phyloP scores from a whole-genome alignment of 805 yeast genomes.

The Saccharomycopsis vini region DNA sequence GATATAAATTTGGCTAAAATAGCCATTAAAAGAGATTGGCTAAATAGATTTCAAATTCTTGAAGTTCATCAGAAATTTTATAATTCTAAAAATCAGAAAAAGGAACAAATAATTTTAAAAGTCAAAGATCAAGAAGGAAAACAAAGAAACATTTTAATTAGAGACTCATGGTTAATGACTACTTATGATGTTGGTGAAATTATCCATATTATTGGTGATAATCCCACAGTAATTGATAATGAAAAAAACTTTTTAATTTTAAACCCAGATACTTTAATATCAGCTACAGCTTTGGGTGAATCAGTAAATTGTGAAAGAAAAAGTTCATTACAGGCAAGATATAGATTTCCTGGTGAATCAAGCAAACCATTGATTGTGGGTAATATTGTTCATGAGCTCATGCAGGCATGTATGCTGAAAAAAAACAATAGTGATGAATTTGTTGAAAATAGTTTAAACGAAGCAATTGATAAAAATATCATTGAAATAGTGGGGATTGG shows the following conservation, averaged over 20 bases:
- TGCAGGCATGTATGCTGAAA: slow-evolving; percentile 38
- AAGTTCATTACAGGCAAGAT: slow-evolving; percentile 49
- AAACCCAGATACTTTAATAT: slow-evolving; percentile 73
- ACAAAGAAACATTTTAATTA: slow-evolving; percentile 36
- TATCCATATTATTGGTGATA: slow-evolving; percentile 48
- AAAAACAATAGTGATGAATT: slow-evolving; percentile 16
- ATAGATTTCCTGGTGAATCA: slow-evolving; percentile 55
- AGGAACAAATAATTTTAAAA: slow-evolving; percentile 31
- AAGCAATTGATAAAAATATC: slow-evolving; percentile 33
- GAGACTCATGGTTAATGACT: slow-evolving; percentile 54
- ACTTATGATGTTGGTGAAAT: slow-evolving; percentile 44
- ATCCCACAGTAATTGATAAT: slow-evolving; percentile 34
- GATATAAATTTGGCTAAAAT: slow-evolving; percentile 13
- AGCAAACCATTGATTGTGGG: slow-evolving; percentile 71
- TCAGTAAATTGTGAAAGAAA: slow-evolving; percentile 66
- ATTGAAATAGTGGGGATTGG: slow-evolving; percentile 50
- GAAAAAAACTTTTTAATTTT: slow-evolving; percentile 60
- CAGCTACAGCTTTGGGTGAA: slow-evolving; percentile 77
- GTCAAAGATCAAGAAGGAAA: slow-evolving; percentile 34
- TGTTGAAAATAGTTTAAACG: slow-evolving; percentile 31
- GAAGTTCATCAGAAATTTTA: slow-evolving; percentile 8
- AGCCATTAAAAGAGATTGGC: slow-evolving; percentile 14
- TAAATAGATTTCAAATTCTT: slow-evolving; percentile 15
- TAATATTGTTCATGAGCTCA: slow-evolving; percentile 65
- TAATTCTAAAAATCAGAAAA: slow-evolving; percentile 10